phyloP scores from a whole-genome alignment of 192 early-diverging fungal species.

The Paraglomus occultum region DNA sequence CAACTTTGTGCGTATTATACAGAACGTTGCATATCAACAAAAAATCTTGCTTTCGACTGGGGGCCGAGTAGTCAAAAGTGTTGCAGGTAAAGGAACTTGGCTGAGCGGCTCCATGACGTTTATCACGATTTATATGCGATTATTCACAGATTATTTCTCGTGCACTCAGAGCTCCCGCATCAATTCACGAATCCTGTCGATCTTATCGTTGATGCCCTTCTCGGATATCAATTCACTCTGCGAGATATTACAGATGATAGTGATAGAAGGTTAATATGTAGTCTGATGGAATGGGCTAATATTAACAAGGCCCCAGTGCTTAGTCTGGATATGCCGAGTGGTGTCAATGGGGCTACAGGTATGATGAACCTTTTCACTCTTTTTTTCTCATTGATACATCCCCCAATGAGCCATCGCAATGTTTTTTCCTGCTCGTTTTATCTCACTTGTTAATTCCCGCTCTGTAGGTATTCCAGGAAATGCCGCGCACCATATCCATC shows the following conservation, averaged over 20 bases:
- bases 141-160: neutral
- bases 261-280: slow-evolving; percentile 46
- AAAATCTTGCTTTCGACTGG: slow-evolving; percentile 26
- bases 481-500: slow-evolving; percentile 52
- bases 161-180: slow-evolving; percentile 52
- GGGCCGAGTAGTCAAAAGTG: slow-evolving; percentile 23
- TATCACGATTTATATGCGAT: neutral
- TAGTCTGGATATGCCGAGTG: slow-evolving; percentile 71
- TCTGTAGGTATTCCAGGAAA: slow-evolving; percentile 51
- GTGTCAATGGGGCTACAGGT: slow-evolving; percentile 56
- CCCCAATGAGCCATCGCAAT: neutral
- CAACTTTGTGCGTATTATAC: neutral
- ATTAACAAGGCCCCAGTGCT: slow-evolving; percentile 59
- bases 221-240: slow-evolving; percentile 58
- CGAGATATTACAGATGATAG: slow-evolving; percentile 49
- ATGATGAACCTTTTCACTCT: slow-evolving; percentile 6
- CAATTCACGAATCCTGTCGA: slow-evolving; percentile 56
- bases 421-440: neutral
- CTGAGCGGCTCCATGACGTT: neutral
- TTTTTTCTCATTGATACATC: neutral
- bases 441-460: neutral
- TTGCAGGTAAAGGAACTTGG: neutral
- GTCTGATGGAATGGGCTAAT: slow-evolving; percentile 72
- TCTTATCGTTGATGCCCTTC: slow-evolving; percentile 70
- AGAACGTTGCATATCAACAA: slow-evolving; percentile 27